These are phyloP conservation scores for Eucalyptus erythrocorys DNA, from an alignment of 345 rosid species.

Conservation along the genomic window DNA sequence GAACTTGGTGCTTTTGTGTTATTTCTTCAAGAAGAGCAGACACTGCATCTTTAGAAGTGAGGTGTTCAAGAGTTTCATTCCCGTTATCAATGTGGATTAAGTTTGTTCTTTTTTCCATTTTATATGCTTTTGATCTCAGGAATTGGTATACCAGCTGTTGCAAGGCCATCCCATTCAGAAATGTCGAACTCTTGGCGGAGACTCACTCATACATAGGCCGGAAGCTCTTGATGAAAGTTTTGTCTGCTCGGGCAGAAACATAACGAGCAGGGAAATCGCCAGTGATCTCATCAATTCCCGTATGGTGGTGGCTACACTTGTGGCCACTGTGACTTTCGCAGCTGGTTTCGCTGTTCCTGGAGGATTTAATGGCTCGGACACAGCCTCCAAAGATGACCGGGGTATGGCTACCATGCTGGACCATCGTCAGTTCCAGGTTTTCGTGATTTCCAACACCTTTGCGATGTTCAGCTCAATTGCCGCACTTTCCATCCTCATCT, in stretches of 20 bases:
- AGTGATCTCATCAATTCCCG: background rate
- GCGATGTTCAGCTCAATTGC: background rate
- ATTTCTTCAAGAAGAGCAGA: background rate
- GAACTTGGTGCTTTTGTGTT: background rate
- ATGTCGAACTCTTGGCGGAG: background rate
- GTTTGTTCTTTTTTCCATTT: background rate
- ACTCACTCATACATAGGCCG: background rate
- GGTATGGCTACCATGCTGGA: background rate
- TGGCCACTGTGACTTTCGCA: background rate
- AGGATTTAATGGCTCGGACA: background rate
- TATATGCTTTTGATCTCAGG: background rate
- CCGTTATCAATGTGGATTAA: background rate
- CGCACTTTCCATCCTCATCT: background rate
- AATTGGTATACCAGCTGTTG: rapidly evolving
- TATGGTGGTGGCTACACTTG: background rate
- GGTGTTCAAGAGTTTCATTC: background rate
- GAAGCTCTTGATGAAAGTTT: background rate
- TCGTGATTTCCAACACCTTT: background rate
- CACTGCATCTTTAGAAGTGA: background rate
- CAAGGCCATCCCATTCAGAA: too few relatives aligned
- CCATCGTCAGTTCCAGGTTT: background rate
- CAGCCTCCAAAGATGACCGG: background rate
- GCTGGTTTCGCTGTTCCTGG: background rate
- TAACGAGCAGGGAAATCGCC: background rate
- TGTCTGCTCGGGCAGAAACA: background rate